Evolutionary conservation across 495 filamentous ascomycete genomes (phyloP), one percentile per base, ranked within the genome.

Genomic region (Lasiosphaeria hispida): DNA sequence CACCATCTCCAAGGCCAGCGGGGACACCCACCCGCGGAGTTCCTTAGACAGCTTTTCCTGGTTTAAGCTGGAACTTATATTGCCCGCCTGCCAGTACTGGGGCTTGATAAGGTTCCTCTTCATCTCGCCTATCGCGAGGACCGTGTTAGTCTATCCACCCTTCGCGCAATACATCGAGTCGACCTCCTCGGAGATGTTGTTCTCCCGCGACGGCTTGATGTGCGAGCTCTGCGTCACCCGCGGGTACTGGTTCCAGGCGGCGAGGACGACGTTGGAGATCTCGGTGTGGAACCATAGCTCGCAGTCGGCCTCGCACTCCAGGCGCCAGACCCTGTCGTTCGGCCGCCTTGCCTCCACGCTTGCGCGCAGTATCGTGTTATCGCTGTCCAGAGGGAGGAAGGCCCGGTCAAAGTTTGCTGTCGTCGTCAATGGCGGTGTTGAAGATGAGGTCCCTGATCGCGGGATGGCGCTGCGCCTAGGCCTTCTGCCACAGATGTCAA

Each of bases 231-330:
- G 59, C 15, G 34, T 41, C 37, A 67, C 58, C 17, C 0, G 3
- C 36, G 61, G 64, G 43, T 58, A 54, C 30, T 50, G 43, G 41
- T 35, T 53, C 47, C 51, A 67, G 10, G 58, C 62, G 8, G 62
- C 48, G 33, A 67, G 62, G 4, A 62, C 57, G 18, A 67, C 35
- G 47, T 64, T 63, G 41, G 63, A 61, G 14, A 68, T 52, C 34
- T 65, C 65, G 11, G 54, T 54, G 50, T 65, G 49, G 33, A 59
- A 65, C 59, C 56, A 65, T 15, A 52, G 37, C 36, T 62, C 55
- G 36, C 51, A 51, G 54, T 67, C 65, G 23, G 55, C 59, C 41
- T 63, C 57, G 34, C 15, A 55, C 39, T 60, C 53, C 0, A 62
- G 18, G 47, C 55, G 47, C 64, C 59, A 67, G 11, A 13, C 10